Conservation (phyloP, 2,329 filamentous ascomycete genomes). For the Calcarisporium arbuscula region DNA sequence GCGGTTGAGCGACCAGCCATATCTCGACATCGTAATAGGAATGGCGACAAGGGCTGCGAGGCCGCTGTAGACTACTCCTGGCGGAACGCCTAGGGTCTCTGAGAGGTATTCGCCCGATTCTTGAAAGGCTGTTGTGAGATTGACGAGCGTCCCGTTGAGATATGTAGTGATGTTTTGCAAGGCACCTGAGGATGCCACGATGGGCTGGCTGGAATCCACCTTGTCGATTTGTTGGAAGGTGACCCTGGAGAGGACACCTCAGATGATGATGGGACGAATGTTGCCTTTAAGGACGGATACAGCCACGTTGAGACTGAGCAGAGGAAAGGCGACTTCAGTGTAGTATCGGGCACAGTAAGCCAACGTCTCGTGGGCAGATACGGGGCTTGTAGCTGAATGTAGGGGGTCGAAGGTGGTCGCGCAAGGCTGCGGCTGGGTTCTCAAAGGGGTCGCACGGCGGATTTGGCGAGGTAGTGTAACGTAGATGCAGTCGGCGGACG, state of each 20-base stretch:
- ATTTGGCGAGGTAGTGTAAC: too few species aligned
- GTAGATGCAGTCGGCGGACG: too few species aligned
- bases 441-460: too few species aligned
- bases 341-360: too few species aligned
- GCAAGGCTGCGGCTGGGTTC: too few species aligned
- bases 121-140: slow-evolving; percentile 41
- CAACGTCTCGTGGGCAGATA: too few species aligned
- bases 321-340: too few species aligned
- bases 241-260: slow-evolving; percentile 15
- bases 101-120: slow-evolving; percentile 47
- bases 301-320: too few species aligned
- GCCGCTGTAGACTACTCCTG: slow-evolving; percentile 43
- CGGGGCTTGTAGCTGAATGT: too few species aligned
- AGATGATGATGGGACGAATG: slow-evolving; percentile 8
- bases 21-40: slow-evolving; percentile 49
- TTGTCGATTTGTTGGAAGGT: slow-evolving; percentile 40
- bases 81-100: slow-evolving; percentile 42
- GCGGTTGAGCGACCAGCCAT: slow-evolving; percentile 41
- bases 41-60: slow-evolving; percentile 43
- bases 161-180: slow-evolving; percentile 54
- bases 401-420: too few species aligned
- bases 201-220: slow-evolving; percentile 54
- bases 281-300: too few species aligned
- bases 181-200: slow-evolving; percentile 58
- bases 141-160: slow-evolving; percentile 45